phyloP scores from a whole-genome alignment of 805 yeast species.

The Starmerella bombi region DNA sequence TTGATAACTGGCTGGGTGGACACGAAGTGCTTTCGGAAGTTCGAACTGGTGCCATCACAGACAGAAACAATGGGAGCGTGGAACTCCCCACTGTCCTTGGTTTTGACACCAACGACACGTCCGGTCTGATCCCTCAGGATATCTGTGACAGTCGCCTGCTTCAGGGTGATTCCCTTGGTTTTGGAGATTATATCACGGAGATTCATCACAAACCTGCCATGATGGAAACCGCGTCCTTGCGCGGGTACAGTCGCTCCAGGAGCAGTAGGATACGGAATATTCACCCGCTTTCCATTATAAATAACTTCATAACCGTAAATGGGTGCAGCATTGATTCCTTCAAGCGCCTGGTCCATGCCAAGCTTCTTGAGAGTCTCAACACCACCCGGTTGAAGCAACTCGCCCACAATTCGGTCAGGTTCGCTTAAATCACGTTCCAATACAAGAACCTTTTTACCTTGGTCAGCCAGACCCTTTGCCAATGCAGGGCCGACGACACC shows the following conservation, averaged over 20 bases:
- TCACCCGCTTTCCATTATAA: constrained; percentile 43
- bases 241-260: constrained; percentile 22
- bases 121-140: constrained; percentile 36
- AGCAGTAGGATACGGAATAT: constrained; percentile 50
- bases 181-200: constrained; percentile 53
- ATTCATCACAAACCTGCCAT: constrained; percentile 74
- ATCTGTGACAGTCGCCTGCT: constrained; percentile 73
- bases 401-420: constrained; percentile 97
- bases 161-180: constrained; percentile 61
- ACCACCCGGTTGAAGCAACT: constrained; percentile 95
- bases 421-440: constrained; percentile 79
- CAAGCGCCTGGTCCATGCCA: constrained; percentile 67
- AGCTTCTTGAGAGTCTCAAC: constrained; percentile 64
- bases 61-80: constrained; percentile 55
- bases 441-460: constrained; percentile 68
- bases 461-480: constrained; percentile 80
- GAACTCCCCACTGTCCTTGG: constrained; percentile 28
- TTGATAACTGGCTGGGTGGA: constrained; percentile 54
- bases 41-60: constrained; percentile 91
- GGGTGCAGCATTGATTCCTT: constrained; percentile 62
- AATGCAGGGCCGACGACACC: constrained; percentile 93
- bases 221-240: constrained; percentile 80
- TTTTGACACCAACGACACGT: constrained; percentile 66
- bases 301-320: constrained; percentile 73
- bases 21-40: constrained; percentile 64